Evolutionary conservation across 257 asterid genomes (phyloP), one percentile per base, ranked within the genome.

Genomic region (Solanum rostratum): DNA sequence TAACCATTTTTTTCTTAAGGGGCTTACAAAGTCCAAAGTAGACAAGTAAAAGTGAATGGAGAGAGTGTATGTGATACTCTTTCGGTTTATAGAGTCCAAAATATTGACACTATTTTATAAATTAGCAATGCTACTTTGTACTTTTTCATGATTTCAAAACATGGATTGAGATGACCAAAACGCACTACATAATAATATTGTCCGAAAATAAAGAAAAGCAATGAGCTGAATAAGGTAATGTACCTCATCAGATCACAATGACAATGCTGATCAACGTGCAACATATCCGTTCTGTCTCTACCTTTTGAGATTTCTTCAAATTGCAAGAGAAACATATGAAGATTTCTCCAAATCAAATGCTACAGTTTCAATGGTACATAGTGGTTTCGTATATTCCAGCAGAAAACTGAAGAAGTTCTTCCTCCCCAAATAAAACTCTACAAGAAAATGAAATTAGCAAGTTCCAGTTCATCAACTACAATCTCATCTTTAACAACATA

Each of bases 221-320:
- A 54, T 54, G 24, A 54, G 12, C 62, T 54, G 18, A 63, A 43
- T 19, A 82, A 63, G 50, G 22, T 20, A 60, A 89, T 5, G 57
- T n/a, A 91, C 98, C 98, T 96, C 97, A 57, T 88, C 82, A 55
- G 86, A 90, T 84, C 92, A 95, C 93, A 91, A 87, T 89, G 95
- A 90, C 81, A 93, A 55, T 11, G 98, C 98, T 24, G 95, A 90
- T 79, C 95, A 87, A 60, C 91, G 96, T 2, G 90, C 95, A 74
- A 95, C 92, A 88, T 96, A 97, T 94, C 99, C n/a, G 92, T 90
- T 88, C 97, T 92, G 82, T 96, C 98, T 84, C 94, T 92, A 83
- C 86, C 89, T 89, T 89, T 93, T 13, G 94, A 91, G 98, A 96
- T 95, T 84, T 76, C 83, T 88, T 79, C 78, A 68, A 79, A 82